phyloP scores from a whole-genome alignment of 2,329 filamentous ascomycete genomes.

The Neopestalotiopsis sp. region DNA sequence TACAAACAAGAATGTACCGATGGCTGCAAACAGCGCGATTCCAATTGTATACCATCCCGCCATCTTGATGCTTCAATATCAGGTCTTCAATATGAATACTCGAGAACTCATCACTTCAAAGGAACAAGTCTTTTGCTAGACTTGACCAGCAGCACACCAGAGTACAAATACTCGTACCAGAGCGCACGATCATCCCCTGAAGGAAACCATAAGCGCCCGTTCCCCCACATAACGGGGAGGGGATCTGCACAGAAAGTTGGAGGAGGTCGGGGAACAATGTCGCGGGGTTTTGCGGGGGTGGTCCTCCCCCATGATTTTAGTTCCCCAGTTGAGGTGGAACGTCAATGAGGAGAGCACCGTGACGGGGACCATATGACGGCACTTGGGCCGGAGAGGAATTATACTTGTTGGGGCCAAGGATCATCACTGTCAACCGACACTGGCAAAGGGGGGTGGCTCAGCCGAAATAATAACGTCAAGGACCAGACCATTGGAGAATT shows the following conservation, averaged over 20 bases:
- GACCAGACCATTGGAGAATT: too few relatives aligned
- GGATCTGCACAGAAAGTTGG: slow-evolving; percentile 7
- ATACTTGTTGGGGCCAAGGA: too few relatives aligned
- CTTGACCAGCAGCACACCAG: neutral
- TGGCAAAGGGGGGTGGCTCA: too few relatives aligned
- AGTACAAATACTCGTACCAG: neutral
- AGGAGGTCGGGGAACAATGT: slow-evolving; percentile 6
- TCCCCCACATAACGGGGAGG: slow-evolving; percentile 3
- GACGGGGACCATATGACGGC: neutral
- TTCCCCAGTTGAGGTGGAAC: slow-evolving; percentile 6
- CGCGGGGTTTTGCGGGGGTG: slow-evolving; percentile 7
- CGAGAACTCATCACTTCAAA: neutral
- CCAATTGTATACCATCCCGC: slow-evolving; percentile 48
- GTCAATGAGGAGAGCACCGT: neutral
- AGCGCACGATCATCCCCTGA: neutral
- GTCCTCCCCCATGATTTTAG: neutral
- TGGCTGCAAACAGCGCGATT: slow-evolving; percentile 60
- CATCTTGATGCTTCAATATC: neutral
- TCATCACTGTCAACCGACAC: too few relatives aligned
- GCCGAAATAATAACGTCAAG: too few relatives aligned
- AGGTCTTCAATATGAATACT: neutral
- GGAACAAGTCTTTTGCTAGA: neutral
- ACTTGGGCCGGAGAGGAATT: neutral
- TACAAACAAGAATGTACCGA: slow-evolving; percentile 64
- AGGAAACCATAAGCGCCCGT: neutral